Conservation (phyloP, 176 grass and related monocot genomes). For the Rhynchospora breviuscula region DNA sequence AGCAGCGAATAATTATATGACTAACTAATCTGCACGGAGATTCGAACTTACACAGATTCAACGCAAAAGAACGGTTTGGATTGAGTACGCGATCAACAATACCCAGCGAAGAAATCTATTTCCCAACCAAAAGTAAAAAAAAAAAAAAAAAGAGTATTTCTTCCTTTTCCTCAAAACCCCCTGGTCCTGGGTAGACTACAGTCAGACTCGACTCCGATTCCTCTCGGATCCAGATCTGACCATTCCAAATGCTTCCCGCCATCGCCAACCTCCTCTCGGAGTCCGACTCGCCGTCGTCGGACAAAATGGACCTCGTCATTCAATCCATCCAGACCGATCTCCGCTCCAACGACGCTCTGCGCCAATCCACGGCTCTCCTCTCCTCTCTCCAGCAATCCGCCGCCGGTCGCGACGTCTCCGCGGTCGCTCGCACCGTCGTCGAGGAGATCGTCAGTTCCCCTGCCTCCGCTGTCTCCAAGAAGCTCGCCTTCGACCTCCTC, state of each 20-base stretch:
- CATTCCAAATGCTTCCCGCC: constrained; percentile 19
- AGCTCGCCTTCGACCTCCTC: constrained; percentile 89
- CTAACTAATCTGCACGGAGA: neutral
- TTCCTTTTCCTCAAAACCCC: constrained; percentile 6
- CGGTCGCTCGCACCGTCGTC: constrained; percentile 52
- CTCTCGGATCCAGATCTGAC: constrained; percentile 26
- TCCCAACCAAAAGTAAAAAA: neutral
- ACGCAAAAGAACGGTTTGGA: neutral
- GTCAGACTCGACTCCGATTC: constrained; percentile 12
- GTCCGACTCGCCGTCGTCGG: constrained; percentile 8
- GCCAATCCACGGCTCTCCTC: constrained; percentile 79
- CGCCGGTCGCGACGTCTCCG: constrained; percentile 82
- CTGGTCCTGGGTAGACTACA: neutral
- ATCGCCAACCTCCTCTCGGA: constrained; percentile 28
- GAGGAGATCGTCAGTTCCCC: constrained; percentile 83
- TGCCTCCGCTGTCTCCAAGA: constrained; percentile 78
- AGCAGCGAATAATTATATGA: too few relatives aligned
- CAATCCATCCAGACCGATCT: constrained; percentile 80
- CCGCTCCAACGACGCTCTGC: constrained; percentile 79
- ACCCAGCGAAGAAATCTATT: neutral
- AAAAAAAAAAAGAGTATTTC: neutral
- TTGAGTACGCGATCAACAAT: neutral
- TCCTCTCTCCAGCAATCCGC: constrained; percentile 87
- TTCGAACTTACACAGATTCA: neutral
- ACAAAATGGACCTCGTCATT: constrained; percentile 81